Base-by-base conservation (phyloP, 2,329 filamentous ascomycete species). In the Nigrograna mackinnonii region DNA sequence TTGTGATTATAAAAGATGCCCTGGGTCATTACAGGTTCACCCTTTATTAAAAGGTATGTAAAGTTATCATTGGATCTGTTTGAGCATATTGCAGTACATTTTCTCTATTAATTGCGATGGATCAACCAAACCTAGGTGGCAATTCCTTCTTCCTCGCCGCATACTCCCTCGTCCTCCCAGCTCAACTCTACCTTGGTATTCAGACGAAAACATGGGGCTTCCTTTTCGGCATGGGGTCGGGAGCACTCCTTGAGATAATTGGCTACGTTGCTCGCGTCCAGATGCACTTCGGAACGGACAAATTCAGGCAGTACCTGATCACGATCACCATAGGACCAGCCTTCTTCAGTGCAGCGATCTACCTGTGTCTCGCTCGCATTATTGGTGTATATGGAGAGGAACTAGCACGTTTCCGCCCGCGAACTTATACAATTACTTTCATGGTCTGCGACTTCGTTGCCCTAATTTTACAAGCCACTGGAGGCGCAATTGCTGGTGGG, bases 201-300 rank as follows among this genome's bases (percentile, higher is more conserved):
- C 67, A 65, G 35, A 74, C 71, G 52, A 68, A 68, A 36, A 76
- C 78, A 41, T 80, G 73, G 71, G 76, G 75, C 5, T 78, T 77
- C 54, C 63, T 71, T 54, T 49, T 71, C 21, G 75, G 72, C 1
- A 67, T 79, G 52, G 47, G 63, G 2, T 46, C 67, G 4, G 78
- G 75, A 2, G 63, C 74, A 1, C 47, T 74, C 3, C 70, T 79
- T 34, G 77, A 79, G 54, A 63, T 75, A 22, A 57, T 79, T 1
- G 80, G 79, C 13, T 83, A 83, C 52, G 65, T 69, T 11, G 77
- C 74, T 1, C 68, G 79, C n/a, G 52, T 82, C 11, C 52, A 74
- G 41, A 67, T 80, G 58, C 63, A 76, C 54, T 80, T 77, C 63
- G 60, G 65, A 11, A 50, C 60, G 11, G 50, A 61, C 18, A 67